Evolutionary conservation across 371 early-diverging fungal species (phyloP).

Genomic region (Chytridium lagenaria): DNA sequence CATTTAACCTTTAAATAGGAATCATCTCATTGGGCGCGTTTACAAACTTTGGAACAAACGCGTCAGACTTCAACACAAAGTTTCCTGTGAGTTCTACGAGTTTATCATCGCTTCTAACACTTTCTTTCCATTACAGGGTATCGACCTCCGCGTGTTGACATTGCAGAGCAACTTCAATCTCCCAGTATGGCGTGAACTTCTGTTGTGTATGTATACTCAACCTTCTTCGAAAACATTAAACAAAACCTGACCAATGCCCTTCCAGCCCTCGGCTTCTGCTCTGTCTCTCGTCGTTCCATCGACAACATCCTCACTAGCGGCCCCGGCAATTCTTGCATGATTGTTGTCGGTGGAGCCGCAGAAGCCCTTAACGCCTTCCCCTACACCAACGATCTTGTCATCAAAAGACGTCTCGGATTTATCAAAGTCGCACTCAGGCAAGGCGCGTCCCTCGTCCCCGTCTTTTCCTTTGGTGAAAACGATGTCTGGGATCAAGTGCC

Average conservation of each 20-base stretch:
- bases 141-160: conserved; percentile 50
- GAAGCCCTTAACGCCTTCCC: conserved; percentile 52
- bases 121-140: conserved; percentile 34
- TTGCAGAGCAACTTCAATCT: conserved; percentile 56
- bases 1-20: conserved; percentile 6
- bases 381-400: conserved; percentile 46
- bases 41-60: conserved; percentile 75
- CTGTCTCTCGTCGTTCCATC: conserved; percentile 78
- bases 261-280: conserved; percentile 70
- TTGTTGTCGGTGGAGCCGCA: conserved; percentile 62
- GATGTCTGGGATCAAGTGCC: conserved; percentile 48
- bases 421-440: conserved; percentile 48
- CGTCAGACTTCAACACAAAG: conserved; percentile 37
- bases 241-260: conserved; percentile 43
- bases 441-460: conserved; percentile 58
- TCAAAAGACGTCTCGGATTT: conserved; percentile 55
- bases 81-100: conserved; percentile 48
- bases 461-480: conserved; percentile 61
- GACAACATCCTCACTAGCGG: conserved; percentile 74
- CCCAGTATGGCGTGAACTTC: conserved; percentile 56
- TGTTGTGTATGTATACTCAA: conserved; percentile 58
- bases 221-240: not conserved
- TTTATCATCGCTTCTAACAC: too few species aligned
- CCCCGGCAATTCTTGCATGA: conserved; percentile 72
- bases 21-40: conserved; percentile 85